Evolutionary conservation across 1,284 basidiomycete genomes (phyloP).

Genomic region (Moesziomyces sp.): DNA sequence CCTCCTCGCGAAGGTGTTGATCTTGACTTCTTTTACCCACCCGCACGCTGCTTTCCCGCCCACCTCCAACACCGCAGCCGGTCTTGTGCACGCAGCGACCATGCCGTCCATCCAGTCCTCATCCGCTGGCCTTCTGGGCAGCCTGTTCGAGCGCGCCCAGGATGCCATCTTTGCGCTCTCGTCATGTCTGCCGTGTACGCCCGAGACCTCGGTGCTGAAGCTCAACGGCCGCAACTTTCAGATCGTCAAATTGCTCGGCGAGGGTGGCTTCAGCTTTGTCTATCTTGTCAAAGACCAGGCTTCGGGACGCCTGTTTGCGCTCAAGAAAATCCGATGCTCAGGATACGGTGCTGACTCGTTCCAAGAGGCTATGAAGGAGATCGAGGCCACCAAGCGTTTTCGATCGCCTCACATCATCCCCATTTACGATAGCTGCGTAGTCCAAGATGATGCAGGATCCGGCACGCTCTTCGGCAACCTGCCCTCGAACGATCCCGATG

Average conservation of each 20-base stretch:
- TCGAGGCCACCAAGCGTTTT: conserved; percentile 67
- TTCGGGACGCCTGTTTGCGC: conserved; percentile 62
- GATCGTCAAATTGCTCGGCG: conserved; percentile 63
- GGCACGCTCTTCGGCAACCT: conserved; percentile 52
- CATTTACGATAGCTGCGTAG: conserved; percentile 63
- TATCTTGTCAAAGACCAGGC: conserved; percentile 64
- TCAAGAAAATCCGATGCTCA: conserved; percentile 68
- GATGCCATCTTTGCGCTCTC: conserved; percentile 56
- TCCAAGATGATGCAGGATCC: conserved; percentile 57
- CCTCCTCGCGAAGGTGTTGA: conserved; percentile 17
- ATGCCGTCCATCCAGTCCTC: conserved; percentile 43
- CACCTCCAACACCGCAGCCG: not conserved
- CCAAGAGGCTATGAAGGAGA: conserved; percentile 65
- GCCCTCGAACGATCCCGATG: conserved; percentile 50
- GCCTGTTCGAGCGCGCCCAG: conserved; percentile 48
- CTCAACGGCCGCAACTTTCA: conserved; percentile 62
- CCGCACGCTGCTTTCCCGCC: not conserved
- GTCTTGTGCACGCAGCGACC: not conserved
- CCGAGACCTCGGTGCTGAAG: conserved; percentile 48
- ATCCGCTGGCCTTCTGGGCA: conserved; percentile 18
- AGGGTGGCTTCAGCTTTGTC: conserved; percentile 66
- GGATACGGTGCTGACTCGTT: conserved; percentile 61
- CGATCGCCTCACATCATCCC: conserved; percentile 65
- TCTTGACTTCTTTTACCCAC: conserved; percentile 7
- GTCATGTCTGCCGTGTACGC: conserved; percentile 54